phyloP scores from a whole-genome alignment of 495 filamentous ascomycete genomes.

The Massariosphaeria phaeospora region DNA sequence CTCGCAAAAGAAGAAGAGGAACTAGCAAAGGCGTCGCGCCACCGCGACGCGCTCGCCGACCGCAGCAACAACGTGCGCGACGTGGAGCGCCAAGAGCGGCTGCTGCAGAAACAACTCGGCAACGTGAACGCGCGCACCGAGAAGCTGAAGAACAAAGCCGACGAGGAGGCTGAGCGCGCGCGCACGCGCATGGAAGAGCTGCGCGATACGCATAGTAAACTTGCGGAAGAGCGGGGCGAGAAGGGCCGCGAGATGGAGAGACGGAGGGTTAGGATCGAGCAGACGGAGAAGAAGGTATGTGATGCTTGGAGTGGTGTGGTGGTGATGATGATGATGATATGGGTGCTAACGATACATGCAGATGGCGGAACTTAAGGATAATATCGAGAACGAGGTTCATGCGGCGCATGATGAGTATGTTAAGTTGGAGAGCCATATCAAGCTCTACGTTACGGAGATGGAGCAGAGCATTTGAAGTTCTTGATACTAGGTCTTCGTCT shows the following conservation, averaged over 20 bases:
- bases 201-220: constrained; percentile 67
- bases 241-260: constrained; percentile 88
- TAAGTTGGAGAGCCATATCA: constrained; percentile 95
- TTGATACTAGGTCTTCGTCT: background rate
- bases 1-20: constrained; percentile 88
- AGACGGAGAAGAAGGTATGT: constrained; percentile 95
- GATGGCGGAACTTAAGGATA: constrained; percentile 97
- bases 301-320: background rate
- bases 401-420: constrained; percentile 84
- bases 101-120: constrained; percentile 75
- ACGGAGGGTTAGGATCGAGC: constrained; percentile 84
- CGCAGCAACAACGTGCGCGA: constrained; percentile 83
- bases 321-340: constrained; percentile 31
- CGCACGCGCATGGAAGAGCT: constrained; percentile 88
- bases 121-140: constrained; percentile 83
- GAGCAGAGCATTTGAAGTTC: constrained; percentile 62
- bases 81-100: constrained; percentile 77
- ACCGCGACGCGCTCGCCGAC: constrained; percentile 81
- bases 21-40: constrained; percentile 65
- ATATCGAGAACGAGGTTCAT: constrained; percentile 89
- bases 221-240: constrained; percentile 78
- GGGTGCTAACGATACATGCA: constrained; percentile 43
- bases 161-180: constrained; percentile 72
- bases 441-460: constrained; percentile 97
- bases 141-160: constrained; percentile 66